Conservation (phyloP, 176 grass and related monocot genomes). For the Aegilops umbellulata region DNA sequence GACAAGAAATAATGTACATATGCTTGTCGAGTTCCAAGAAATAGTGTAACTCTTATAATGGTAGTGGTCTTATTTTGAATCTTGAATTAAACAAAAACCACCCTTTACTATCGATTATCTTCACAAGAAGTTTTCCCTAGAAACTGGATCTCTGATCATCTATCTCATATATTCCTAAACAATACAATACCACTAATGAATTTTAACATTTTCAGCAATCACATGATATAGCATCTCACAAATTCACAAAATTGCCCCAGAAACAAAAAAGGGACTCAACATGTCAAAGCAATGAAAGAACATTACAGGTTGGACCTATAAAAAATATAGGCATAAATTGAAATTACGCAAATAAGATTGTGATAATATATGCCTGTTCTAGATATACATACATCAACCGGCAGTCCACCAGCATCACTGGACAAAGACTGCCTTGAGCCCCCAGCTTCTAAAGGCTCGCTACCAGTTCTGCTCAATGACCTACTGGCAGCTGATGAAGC, state of each 20-base stretch:
- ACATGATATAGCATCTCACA: slow-evolving; percentile 6
- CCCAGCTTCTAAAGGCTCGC: slow-evolving; percentile 60
- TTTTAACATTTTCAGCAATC: slow-evolving; percentile 19
- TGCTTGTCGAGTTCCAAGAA: slow-evolving; percentile 5
- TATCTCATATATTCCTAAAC: slow-evolving; percentile 15
- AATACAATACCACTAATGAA: slow-evolving; percentile 15
- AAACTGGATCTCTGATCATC: slow-evolving; percentile 26
- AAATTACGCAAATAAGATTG: slow-evolving; percentile 22
- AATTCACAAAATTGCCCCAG: not conserved
- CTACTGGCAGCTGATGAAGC: slow-evolving; percentile 54
- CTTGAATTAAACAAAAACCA: slow-evolving; percentile 11
- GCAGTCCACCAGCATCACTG: slow-evolving; percentile 77
- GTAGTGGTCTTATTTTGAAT: not conserved
- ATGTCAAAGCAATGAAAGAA: slow-evolving; percentile 14
- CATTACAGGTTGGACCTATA: not conserved
- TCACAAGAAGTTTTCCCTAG: not conserved
- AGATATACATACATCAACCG: slow-evolving; percentile 85
- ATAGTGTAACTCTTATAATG: slow-evolving; percentile 3
- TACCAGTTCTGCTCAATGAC: slow-evolving; percentile 62
- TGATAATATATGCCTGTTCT: slow-evolving; percentile 15
- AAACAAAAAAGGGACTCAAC: slow-evolving; percentile 4
- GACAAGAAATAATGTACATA: not conserved
- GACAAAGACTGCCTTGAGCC: slow-evolving; percentile 70
- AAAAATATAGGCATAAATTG: slow-evolving; percentile 1
- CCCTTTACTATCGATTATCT: not conserved